Conservation (phyloP, 2,329 filamentous ascomycete genomes). For the Macrophomina phaseolina region DNA sequence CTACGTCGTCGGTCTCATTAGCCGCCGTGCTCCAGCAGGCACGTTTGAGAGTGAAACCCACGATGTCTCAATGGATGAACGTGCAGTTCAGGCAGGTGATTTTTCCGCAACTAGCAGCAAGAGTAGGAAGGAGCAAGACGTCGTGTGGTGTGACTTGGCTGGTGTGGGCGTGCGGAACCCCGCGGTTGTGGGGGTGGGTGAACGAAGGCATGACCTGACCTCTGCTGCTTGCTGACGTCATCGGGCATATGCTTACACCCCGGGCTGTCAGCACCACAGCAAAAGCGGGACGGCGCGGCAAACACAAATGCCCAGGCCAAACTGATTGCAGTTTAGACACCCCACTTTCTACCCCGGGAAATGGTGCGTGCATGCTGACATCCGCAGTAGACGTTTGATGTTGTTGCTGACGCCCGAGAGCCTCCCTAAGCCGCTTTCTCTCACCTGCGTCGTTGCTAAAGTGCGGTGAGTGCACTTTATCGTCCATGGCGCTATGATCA, state of each 20-base stretch:
- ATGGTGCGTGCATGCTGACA: not conserved
- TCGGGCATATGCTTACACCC: not conserved
- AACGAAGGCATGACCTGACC: not conserved
- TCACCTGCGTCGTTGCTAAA: not conserved
- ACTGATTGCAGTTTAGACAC: not conserved
- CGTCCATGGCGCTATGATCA: too few species aligned
- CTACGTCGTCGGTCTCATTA: too few species aligned
- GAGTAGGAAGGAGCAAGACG: too few species aligned
- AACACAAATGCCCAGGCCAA: not conserved
- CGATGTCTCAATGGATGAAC: too few species aligned
- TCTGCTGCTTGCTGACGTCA: not conserved
- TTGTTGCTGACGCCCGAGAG: not conserved
- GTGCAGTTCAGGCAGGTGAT: too few species aligned
- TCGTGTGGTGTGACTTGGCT: too few species aligned
- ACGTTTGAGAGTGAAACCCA: too few species aligned
- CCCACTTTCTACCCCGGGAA: not conserved
- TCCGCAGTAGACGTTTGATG: not conserved
- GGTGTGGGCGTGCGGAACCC: not conserved
- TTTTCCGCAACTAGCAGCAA: too few species aligned
- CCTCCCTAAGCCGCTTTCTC: constrained; percentile 4
- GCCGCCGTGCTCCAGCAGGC: too few species aligned
- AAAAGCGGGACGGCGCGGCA: not conserved
- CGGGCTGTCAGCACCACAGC: not conserved
- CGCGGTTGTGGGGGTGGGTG: not conserved
- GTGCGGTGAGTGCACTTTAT: not conserved